Evolutionary conservation across 768 basidiomycete species (phyloP).

Genomic region (Auricularia sp.): DNA sequence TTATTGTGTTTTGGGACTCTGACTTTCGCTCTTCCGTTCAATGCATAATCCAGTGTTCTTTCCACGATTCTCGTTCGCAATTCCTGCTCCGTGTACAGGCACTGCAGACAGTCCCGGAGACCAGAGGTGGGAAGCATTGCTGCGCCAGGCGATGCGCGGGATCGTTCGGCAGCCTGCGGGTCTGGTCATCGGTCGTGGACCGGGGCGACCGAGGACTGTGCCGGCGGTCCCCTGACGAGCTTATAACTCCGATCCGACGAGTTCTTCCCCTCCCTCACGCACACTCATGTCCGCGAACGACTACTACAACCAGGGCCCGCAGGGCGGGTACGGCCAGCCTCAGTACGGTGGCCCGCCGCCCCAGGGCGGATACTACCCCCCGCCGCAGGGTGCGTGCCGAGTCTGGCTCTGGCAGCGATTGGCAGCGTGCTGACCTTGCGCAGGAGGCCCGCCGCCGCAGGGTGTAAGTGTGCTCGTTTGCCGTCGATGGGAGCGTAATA

Average conservation of each 20-base stretch:
- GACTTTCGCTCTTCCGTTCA: not conserved
- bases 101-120: not conserved
- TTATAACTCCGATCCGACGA: not conserved
- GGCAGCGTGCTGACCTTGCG: not conserved
- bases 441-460: conserved; percentile 28
- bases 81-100: not conserved
- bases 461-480: conserved; percentile 15
- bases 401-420: not conserved
- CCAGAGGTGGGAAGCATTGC: not conserved
- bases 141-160: not conserved
- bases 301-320: conserved; percentile 48
- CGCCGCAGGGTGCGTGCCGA: conserved; percentile 29
- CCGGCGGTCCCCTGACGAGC: not conserved
- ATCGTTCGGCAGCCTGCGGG: not conserved
- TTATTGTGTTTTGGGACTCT: not conserved
- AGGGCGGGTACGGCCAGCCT: conserved; percentile 29
- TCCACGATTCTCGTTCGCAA: not conserved
- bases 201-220: not conserved
- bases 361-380: conserved; percentile 34
- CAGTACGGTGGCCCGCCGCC: not conserved
- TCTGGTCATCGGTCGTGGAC: not conserved
- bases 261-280: conserved; percentile 7
- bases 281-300: conserved; percentile 59
- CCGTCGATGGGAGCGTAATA: not conserved
- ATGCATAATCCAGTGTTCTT: not conserved